A percentile compares a stretch with the other conserved stretches of the same genome.
Conservation (phyloP, 2,329 filamentous ascomycete genomes). For the Stemphylium beticola region DNA sequence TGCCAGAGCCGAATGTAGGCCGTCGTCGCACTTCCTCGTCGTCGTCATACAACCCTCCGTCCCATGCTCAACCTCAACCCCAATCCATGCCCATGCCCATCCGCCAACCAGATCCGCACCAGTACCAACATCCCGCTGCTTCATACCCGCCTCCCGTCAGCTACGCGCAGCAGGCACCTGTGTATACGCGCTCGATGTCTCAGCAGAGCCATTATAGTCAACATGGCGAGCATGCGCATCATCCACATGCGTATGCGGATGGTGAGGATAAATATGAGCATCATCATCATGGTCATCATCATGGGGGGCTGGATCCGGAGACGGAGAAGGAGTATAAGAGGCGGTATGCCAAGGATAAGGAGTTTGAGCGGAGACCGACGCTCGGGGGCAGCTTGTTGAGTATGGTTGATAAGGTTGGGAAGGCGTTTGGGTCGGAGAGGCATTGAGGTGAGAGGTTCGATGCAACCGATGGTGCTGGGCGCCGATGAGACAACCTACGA, state of each 20-base stretch:
- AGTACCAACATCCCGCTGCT: background rate
- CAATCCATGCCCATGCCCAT: conserved; percentile 7
- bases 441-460: background rate
- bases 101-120: conserved; percentile 1
- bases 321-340: conserved; percentile 22
- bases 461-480: too few relatives aligned
- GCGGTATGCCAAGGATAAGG: conserved; percentile 23
- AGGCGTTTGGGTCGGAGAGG: conserved; percentile 14
- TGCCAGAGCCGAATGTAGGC: background rate
- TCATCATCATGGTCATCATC: conserved; percentile 1
- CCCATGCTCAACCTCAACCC: background rate
- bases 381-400: conserved; percentile 35
- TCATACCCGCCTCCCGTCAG: conserved; percentile 7
- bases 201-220: conserved; percentile 10
- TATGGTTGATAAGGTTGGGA: conserved; percentile 20
- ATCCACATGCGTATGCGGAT: conserved; percentile 14
- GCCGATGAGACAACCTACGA: too few relatives aligned
- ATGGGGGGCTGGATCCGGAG: conserved; percentile 19
- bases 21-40: conserved; percentile 14
- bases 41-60: conserved; percentile 2
- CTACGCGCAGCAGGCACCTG: conserved; percentile 3
- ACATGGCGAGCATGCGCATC: conserved; percentile 4
- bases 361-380: conserved; percentile 35
- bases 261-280: conserved; percentile 11
- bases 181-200: conserved; percentile 9